Conservation (phyloP, 1,284 basidiomycete species). For the Bothia castanella region DNA sequence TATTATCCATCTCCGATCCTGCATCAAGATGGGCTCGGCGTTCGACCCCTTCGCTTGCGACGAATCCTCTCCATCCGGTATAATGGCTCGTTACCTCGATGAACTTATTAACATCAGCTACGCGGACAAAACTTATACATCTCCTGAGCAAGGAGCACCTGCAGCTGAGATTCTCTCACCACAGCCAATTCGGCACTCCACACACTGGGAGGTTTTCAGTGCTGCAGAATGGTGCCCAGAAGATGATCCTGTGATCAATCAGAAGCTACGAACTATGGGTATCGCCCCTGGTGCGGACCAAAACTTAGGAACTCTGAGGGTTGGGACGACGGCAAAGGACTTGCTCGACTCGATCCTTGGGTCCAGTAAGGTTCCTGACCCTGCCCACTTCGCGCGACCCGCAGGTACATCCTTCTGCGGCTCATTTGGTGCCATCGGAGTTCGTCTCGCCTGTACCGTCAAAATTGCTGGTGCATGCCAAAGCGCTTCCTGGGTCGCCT, state of each 20-base stretch:
- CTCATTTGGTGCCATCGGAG: slow-evolving; percentile 24
- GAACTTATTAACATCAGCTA: slow-evolving; percentile 18
- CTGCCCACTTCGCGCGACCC: slow-evolving; percentile 7
- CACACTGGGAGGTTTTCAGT: slow-evolving; percentile 13
- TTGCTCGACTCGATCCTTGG: slow-evolving; percentile 31
- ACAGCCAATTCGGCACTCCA: slow-evolving; percentile 14
- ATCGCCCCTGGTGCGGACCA: slow-evolving; percentile 29
- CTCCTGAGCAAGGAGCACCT: neutral
- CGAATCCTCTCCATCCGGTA: slow-evolving; percentile 14
- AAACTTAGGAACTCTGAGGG: neutral
- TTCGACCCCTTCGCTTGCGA: slow-evolving; percentile 30
- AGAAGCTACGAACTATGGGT: slow-evolving; percentile 27
- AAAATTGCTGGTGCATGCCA: slow-evolving; percentile 17
- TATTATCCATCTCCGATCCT: slow-evolving; percentile 25
- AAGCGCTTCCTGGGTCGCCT: slow-evolving; percentile 14
- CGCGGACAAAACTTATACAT: neutral
- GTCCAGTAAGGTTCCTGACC: slow-evolving; percentile 4
- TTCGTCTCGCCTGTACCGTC: slow-evolving; percentile 23
- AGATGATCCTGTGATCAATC: slow-evolving; percentile 33
- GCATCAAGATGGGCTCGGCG: slow-evolving; percentile 28
- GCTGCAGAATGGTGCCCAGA: slow-evolving; percentile 31
- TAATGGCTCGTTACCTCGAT: slow-evolving; percentile 26
- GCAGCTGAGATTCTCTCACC: slow-evolving; percentile 15
- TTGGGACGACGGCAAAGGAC: slow-evolving; percentile 27
- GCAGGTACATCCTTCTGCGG: slow-evolving; percentile 25